Percentiles rank a stretch among this genome's conserved stretches.
phyloP scores from a whole-genome alignment of 495 filamentous ascomycete genomes.

The Elasticomyces elasticus region DNA sequence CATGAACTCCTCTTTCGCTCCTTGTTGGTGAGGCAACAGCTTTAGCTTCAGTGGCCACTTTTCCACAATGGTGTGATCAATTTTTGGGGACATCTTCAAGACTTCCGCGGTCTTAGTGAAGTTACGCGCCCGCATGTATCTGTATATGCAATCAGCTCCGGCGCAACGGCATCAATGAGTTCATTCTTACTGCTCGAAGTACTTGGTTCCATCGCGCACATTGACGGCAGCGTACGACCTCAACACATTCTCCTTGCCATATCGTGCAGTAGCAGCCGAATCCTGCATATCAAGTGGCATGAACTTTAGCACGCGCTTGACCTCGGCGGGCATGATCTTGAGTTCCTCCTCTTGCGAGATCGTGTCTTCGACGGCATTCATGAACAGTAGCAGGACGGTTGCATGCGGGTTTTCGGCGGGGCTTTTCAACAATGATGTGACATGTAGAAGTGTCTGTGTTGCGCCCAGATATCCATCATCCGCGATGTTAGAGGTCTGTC shows the following conservation, averaged over 20 bases:
- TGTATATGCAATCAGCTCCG: no score
- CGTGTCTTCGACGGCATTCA: slow-evolving; percentile 21
- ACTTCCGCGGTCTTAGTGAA: slow-evolving; percentile 14
- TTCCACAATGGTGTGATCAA: slow-evolving; percentile 32
- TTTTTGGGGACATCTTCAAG: slow-evolving; percentile 24
- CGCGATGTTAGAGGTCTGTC: slow-evolving; percentile 26
- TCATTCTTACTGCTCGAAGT: neutral
- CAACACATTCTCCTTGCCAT: neutral
- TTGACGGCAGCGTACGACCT: neutral
- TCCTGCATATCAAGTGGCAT: neutral
- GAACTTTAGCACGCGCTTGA: neutral
- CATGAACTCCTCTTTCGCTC: slow-evolving; percentile 28
- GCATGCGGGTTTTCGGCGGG: slow-evolving; percentile 24
- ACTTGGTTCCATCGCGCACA: neutral
- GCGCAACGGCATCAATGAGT: no score
- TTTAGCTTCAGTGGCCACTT: slow-evolving; percentile 35
- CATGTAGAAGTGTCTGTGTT: slow-evolving; percentile 1
- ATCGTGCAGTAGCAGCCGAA: neutral
- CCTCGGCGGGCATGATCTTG: neutral
- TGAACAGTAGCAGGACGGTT: slow-evolving; percentile 27
- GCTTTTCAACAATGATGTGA: slow-evolving; percentile 21
- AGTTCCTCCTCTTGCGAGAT: neutral
- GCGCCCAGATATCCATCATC: slow-evolving; percentile 22
- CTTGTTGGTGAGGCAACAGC: slow-evolving; percentile 24
- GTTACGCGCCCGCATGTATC: slow-evolving; percentile 1